Evolutionary conservation across 2,329 filamentous ascomycete genomes (phyloP).

Genomic region (Fusarium citri): DNA sequence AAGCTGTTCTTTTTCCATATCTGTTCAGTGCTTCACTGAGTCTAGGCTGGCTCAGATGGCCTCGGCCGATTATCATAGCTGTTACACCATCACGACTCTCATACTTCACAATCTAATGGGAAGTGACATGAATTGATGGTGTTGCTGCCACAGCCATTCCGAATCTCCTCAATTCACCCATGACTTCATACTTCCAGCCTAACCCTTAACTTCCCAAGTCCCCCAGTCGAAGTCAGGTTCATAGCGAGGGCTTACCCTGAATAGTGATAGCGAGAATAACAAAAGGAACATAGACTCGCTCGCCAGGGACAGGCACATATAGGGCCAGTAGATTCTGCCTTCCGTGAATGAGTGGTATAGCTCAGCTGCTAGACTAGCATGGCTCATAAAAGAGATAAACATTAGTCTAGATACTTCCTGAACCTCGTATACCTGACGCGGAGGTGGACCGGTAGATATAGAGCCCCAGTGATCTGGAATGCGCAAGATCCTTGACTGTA

Average conservation of each 20-base stretch:
- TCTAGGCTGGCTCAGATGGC: neutral
- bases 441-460: slow-evolving; percentile 9
- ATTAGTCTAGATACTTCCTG: neutral
- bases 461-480: slow-evolving; percentile 19
- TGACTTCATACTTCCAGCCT: neutral
- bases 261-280: neutral
- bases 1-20: neutral
- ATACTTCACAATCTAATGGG: neutral
- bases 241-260: neutral
- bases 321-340: neutral
- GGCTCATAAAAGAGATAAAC: neutral
- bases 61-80: neutral
- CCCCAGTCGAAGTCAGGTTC: neutral
- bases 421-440: neutral
- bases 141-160: neutral
- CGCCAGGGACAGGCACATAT: neutral
- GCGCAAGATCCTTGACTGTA: slow-evolving; percentile 9
- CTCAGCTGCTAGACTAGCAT: neutral
- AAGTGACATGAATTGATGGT: neutral
- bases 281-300: neutral
- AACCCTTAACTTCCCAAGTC: neutral
- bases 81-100: neutral
- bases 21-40: neutral
- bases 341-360: neutral
- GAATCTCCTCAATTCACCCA: neutral